Percentiles rank a stretch among this genome's conserved stretches.
phyloP scores from a whole-genome alignment of 2,329 filamentous ascomycete genomes.

The Hypoxylon sp. region DNA sequence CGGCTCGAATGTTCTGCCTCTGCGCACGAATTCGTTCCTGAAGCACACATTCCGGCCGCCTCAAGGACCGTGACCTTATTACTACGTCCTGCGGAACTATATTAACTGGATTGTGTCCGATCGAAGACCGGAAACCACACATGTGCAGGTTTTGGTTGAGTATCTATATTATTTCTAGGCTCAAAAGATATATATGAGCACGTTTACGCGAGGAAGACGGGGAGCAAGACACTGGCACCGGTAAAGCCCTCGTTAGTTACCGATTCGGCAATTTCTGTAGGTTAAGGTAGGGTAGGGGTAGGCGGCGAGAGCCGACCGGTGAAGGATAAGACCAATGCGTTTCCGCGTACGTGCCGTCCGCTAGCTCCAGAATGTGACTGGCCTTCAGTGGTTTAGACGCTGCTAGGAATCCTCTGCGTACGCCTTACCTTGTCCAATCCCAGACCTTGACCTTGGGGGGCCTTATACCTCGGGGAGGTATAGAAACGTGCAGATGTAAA shows the following conservation, averaged over 20 bases:
- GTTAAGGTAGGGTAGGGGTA: constrained; percentile 39
- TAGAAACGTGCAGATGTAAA: constrained; percentile 32
- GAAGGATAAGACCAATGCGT: constrained; percentile 42
- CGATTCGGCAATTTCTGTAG: constrained; percentile 41
- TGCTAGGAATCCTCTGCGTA: constrained; percentile 34
- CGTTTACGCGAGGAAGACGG: constrained; percentile 37
- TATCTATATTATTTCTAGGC: constrained; percentile 37
- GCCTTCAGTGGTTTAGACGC: constrained; percentile 19
- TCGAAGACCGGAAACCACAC: constrained; percentile 38
- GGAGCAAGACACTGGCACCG: constrained; percentile 28
- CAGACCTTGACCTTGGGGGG: constrained; percentile 33
- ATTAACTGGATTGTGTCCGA: constrained; percentile 34
- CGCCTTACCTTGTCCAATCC: constrained; percentile 42
- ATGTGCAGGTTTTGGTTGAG: constrained; percentile 30
- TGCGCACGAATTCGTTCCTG: constrained; percentile 30
- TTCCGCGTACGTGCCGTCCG: constrained; percentile 37
- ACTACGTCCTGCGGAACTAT: constrained; percentile 32
- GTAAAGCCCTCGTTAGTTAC: constrained; percentile 36
- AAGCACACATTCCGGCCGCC: constrained; percentile 15
- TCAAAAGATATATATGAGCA: constrained; percentile 37
- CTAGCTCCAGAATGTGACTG: constrained; percentile 40
- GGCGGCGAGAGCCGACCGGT: constrained; percentile 42
- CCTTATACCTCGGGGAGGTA: constrained; percentile 32
- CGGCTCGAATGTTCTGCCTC: constrained; percentile 33
- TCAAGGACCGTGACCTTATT: constrained; percentile 26